phyloP scores from a whole-genome alignment of 352 stramenopile genomes.

The Phytophthora crassamura region DNA sequence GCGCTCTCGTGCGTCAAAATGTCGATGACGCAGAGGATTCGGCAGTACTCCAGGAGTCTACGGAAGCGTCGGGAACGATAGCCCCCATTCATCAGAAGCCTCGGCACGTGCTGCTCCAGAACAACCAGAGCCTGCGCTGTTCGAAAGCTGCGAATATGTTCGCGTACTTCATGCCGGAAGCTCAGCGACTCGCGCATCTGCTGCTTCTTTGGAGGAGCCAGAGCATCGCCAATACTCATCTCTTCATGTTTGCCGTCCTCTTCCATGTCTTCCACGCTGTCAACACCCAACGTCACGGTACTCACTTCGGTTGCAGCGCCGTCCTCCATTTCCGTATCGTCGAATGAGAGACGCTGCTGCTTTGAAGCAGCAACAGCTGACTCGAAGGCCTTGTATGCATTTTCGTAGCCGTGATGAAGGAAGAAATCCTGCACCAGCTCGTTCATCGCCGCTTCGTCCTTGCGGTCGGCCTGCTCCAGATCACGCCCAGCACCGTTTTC shows the following conservation, averaged over 20 bases:
- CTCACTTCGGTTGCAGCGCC: constrained; percentile 2
- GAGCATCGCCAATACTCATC: constrained; percentile 1
- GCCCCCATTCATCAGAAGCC: constrained; percentile 6
- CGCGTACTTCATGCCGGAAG: constrained; percentile 44
- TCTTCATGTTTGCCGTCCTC: constrained; percentile 20
- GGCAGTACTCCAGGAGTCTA: constrained; percentile 42
- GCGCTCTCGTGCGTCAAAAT: constrained; percentile 32
- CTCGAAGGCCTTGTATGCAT: constrained; percentile 39
- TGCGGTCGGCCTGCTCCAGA: constrained; percentile 18
- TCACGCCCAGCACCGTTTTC: background rate
- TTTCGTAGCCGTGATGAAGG: constrained; percentile 48
- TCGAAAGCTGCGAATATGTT: constrained; percentile 42
- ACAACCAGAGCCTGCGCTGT: constrained; percentile 40
- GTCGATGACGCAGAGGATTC: constrained; percentile 56
- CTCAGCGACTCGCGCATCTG: constrained; percentile 28
- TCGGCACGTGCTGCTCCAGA: constrained; percentile 27
- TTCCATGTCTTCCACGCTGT: constrained; percentile 17
- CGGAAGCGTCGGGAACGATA: constrained; percentile 3
- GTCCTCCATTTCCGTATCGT: constrained; percentile 16
- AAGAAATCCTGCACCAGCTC: constrained; percentile 53
- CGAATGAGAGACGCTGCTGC: constrained; percentile 5
- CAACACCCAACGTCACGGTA: constrained; percentile 5
- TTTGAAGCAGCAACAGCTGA: constrained; percentile 9
- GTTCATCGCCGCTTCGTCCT: constrained; percentile 45
- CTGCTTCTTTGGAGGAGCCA: constrained; percentile 13